Conservation (phyloP, 1,284 basidiomycete species). For the Microbotryum intermedium region DNA sequence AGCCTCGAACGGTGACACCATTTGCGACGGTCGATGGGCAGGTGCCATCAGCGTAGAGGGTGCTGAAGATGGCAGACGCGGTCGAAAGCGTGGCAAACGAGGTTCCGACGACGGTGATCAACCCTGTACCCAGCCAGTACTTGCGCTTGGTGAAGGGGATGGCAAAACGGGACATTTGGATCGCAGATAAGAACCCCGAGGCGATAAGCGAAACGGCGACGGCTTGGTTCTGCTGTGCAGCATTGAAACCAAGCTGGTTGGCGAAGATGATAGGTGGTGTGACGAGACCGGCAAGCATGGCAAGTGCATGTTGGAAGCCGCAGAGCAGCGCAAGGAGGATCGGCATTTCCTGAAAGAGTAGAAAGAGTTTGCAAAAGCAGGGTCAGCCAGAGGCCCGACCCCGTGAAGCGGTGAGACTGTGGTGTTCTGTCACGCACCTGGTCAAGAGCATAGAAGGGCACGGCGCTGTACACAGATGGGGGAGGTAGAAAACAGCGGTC, state of each 20-base stretch:
- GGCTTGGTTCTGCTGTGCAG: constrained; percentile 59
- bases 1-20: constrained; percentile 51
- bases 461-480: constrained; percentile 39
- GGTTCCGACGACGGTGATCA: constrained; percentile 76
- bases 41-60: constrained; percentile 68
- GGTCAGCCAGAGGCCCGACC: too few relatives aligned
- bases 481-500: background rate
- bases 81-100: constrained; percentile 72
- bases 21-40: constrained; percentile 56
- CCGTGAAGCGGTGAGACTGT: too few relatives aligned
- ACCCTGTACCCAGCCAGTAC: constrained; percentile 65
- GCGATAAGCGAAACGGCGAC: constrained; percentile 70
- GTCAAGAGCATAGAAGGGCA: constrained; percentile 65
- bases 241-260: constrained; percentile 38
- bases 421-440: constrained; percentile 33
- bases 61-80: constrained; percentile 54
- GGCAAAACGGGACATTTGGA: constrained; percentile 40
- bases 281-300: constrained; percentile 41
- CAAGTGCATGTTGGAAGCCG: constrained; percentile 56
- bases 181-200: constrained; percentile 49
- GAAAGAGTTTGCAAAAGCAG: too few relatives aligned
- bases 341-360: constrained; percentile 47
- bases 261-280: constrained; percentile 75
- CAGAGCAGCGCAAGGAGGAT: constrained; percentile 57
- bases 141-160: constrained; percentile 40